phyloP scores from a whole-genome alignment of 495 filamentous ascomycete species.

The Neurospora discreta region DNA sequence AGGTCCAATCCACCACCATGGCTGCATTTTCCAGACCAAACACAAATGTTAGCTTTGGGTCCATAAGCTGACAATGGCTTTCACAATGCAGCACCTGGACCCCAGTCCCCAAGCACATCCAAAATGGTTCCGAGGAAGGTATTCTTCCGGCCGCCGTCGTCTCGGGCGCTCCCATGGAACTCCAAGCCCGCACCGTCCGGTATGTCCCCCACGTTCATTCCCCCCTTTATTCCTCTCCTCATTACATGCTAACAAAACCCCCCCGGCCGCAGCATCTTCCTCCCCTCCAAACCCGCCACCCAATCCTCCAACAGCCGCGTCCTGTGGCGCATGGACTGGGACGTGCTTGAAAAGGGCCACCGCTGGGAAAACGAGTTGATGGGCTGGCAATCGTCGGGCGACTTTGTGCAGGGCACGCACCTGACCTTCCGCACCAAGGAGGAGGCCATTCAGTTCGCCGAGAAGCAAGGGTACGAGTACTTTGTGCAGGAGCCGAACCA shows the following conservation, averaged over 20 bases:
- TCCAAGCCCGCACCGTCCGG: slow-evolving; percentile 90
- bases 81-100: slow-evolving; percentile 58
- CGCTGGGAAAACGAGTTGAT: slow-evolving; percentile 98
- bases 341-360: slow-evolving; percentile 72
- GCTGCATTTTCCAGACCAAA: no score
- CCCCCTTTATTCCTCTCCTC: no score
- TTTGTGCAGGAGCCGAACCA: slow-evolving; percentile 95
- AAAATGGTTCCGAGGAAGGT: slow-evolving; percentile 81
- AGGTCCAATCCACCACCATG: no score
- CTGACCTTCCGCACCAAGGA: slow-evolving; percentile 89
- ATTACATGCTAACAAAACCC: neutral
- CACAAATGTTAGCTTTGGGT: no score
- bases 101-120: slow-evolving; percentile 74
- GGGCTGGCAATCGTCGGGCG: slow-evolving; percentile 95
- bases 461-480: slow-evolving; percentile 99
- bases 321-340: slow-evolving; percentile 98
- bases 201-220: slow-evolving; percentile 18
- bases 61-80: neutral
- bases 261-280: slow-evolving; percentile 85
- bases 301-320: slow-evolving; percentile 80
- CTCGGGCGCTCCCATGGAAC: slow-evolving; percentile 85
- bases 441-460: slow-evolving; percentile 85
- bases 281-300: slow-evolving; percentile 79
- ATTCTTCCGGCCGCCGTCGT: slow-evolving; percentile 70
- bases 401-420: slow-evolving; percentile 84